These are phyloP conservation scores for Excoecaria cochinchinensis DNA, from an alignment of 345 rosid genomes.

Conservation along the genomic window DNA sequence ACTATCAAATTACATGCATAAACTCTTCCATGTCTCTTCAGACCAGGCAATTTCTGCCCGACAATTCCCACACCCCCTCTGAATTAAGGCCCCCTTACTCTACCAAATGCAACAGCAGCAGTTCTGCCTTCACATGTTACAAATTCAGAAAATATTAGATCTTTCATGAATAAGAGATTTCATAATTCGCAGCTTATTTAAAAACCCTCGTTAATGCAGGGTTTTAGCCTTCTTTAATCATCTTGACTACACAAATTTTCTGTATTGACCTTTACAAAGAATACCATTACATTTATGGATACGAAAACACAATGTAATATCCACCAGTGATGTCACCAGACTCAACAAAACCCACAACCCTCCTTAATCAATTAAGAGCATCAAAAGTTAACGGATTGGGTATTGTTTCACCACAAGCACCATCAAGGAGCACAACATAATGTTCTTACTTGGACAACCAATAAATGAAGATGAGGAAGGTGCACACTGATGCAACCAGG, in stretches of 20 bases:
- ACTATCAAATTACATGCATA: too few relatives aligned
- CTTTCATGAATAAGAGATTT: neutral
- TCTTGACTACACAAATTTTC: conserved; percentile 9
- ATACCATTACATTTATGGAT: conserved; percentile 17
- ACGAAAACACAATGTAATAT: conserved; percentile 19
- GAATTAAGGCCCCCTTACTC: too few relatives aligned
- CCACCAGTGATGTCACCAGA: conserved; percentile 18
- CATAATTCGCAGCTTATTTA: neutral
- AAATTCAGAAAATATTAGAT: neutral
- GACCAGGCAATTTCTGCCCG: too few relatives aligned
- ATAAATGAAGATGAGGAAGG: conserved; percentile 83
- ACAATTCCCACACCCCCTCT: too few relatives aligned
- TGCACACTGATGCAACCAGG: conserved; percentile 93
- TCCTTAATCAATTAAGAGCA: conserved; percentile 13
- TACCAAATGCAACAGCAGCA: too few relatives aligned
- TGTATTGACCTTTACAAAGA: conserved; percentile 14
- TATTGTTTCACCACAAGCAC: conserved; percentile 23
- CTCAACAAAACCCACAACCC: conserved; percentile 20
- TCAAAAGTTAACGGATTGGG: neutral
- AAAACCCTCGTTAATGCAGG: conserved; percentile 12
- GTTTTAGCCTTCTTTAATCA: conserved; percentile 4
- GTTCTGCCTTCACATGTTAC: too few relatives aligned
- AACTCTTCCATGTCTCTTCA: too few relatives aligned
- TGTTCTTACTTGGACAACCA: conserved; percentile 81
- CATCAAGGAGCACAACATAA: conserved; percentile 16